phyloP scores from a whole-genome alignment of 2,329 filamentous ascomycete genomes.

The Penicillium janthinellum region DNA sequence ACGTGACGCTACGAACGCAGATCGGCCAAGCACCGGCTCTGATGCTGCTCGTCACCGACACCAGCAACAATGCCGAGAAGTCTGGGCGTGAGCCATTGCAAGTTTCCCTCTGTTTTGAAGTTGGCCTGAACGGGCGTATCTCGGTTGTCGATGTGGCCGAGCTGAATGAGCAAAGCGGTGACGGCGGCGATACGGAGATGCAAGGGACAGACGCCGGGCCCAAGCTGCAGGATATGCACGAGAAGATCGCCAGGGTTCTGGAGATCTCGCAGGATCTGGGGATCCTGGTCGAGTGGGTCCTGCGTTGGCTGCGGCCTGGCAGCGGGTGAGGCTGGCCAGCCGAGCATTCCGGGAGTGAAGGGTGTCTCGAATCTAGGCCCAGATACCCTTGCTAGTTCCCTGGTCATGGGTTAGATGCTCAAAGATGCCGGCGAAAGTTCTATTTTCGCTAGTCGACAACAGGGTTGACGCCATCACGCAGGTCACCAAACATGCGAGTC shows the following conservation, averaged over 20 bases:
- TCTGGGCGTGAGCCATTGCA: conserved; percentile 22
- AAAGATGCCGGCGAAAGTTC: not conserved
- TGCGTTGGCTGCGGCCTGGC: conserved; percentile 37
- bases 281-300: conserved; percentile 47
- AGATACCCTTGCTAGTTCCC: not conserved
- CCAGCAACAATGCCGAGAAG: conserved; percentile 16
- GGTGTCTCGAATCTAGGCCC: not conserved
- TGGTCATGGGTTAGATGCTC: not conserved
- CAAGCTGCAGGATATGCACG: conserved; percentile 30
- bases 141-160: conserved; percentile 43
- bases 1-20: conserved; percentile 43
- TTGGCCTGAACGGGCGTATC: conserved; percentile 46
- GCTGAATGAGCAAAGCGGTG: conserved; percentile 19
- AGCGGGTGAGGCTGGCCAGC: conserved; percentile 21
- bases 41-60: conserved; percentile 40
- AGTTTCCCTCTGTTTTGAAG: conserved; percentile 41
- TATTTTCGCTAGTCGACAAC: not conserved
- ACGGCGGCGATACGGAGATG: conserved; percentile 21
- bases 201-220: conserved; percentile 19
- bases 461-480: not conserved
- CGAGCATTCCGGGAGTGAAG: conserved; percentile 5
- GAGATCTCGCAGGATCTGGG: conserved; percentile 50
- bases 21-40: conserved; percentile 42
- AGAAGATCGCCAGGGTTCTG: conserved; percentile 42
- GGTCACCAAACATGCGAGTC: not conserved